Evolutionary conservation across 805 yeast species (phyloP).

Genomic region (Candida parachauliodes): DNA sequence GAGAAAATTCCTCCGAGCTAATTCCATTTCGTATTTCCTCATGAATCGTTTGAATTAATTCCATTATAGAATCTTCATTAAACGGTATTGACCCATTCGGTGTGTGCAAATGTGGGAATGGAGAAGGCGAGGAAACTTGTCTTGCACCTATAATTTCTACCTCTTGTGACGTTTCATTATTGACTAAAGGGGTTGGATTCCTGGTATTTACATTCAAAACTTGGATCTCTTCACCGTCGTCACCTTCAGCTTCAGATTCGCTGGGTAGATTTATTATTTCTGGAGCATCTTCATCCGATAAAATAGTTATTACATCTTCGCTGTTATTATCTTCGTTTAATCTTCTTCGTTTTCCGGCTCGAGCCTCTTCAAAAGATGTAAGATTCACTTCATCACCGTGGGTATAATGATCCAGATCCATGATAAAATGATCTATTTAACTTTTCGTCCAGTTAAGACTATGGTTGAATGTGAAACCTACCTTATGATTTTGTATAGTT

Average conservation of each 20-base stretch:
- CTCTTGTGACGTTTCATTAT: neutral
- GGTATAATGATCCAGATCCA: too few species aligned
- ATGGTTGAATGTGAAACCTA: too few species aligned
- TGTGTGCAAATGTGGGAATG: conserved; percentile 5
- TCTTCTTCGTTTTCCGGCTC: too few species aligned
- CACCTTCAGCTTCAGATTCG: conserved; percentile 2
- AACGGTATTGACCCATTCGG: conserved; percentile 2
- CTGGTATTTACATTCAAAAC: conserved; percentile 4
- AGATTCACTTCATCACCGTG: too few species aligned
- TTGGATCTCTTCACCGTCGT: conserved; percentile 1
- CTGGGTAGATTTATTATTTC: conserved; percentile 6
- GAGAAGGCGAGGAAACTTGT: conserved; percentile 2
- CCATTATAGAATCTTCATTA: neutral
- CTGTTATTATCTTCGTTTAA: neutral
- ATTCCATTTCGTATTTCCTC: neutral
- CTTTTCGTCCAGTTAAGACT: too few species aligned
- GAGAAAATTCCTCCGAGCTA: neutral
- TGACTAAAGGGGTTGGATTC: conserved; percentile 7
- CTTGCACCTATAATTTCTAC: conserved; percentile 5
- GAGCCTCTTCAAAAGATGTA: too few species aligned
- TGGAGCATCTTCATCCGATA: conserved; percentile 10
- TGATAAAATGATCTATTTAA: too few species aligned
- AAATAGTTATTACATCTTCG: conserved; percentile 6
- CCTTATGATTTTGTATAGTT: too few species aligned
- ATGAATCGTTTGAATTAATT: neutral